phyloP scores from a whole-genome alignment of 768 basidiomycete genomes.

The Lentinus brumalis region DNA sequence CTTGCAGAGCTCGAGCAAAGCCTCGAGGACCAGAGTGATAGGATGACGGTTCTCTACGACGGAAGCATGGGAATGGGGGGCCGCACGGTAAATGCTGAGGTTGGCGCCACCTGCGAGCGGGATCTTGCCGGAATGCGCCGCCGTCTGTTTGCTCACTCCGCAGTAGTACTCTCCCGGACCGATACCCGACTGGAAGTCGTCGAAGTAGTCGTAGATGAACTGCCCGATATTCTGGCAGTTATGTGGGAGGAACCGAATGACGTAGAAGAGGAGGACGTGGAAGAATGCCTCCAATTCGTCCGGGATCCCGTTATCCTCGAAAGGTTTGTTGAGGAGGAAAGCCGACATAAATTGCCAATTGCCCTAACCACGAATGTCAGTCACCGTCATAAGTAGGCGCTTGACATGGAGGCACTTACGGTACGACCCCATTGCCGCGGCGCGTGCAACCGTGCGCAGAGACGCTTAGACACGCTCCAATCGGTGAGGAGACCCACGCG shows the following conservation, averaged over 20 bases:
- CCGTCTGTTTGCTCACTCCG: neutral
- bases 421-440: slow-evolving; percentile 6
- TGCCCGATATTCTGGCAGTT: neutral
- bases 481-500: slow-evolving; percentile 1
- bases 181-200: neutral
- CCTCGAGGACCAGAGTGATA: too few relatives aligned
- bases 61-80: too few relatives aligned
- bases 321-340: neutral
- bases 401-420: neutral
- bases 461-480: slow-evolving; percentile 11
- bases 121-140: too few relatives aligned
- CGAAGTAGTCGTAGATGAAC: slow-evolving; percentile 7
- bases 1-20: too few relatives aligned
- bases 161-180: neutral
- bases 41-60: too few relatives aligned
- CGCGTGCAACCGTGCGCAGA: neutral
- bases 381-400: too few relatives aligned
- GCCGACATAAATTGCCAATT: slow-evolving; percentile 14
- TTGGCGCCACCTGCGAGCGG: neutral
- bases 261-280: slow-evolving; percentile 7
- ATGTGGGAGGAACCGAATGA: slow-evolving; percentile 3
- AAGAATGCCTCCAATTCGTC: slow-evolving; percentile 15
- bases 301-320: neutral
- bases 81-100: too few relatives aligned
- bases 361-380: neutral